Evolutionary conservation across 257 asterid species (phyloP).

Genomic region (Mentha longifolia): DNA sequence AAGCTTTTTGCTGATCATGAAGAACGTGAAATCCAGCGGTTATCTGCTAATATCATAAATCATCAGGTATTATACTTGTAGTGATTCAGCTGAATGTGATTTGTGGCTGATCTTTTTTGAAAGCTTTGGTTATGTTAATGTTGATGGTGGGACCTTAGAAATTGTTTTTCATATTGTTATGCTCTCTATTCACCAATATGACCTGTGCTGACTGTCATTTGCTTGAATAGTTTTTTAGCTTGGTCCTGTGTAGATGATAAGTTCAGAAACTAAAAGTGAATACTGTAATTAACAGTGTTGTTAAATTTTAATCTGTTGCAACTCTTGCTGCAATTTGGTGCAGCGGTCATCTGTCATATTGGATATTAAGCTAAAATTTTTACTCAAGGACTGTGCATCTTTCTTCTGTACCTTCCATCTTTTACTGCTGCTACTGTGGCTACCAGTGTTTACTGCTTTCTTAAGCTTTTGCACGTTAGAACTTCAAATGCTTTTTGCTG

Average conservation of each 20-base stretch:
- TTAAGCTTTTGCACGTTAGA: not conserved
- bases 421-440: conserved; percentile 1
- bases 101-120: not conserved
- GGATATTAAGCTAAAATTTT: not conserved
- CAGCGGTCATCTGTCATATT: conserved; percentile 1
- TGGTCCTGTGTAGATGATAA: conserved; percentile 1
- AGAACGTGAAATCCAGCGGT: conserved; percentile 97
- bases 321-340: conserved; percentile 12
- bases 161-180: not conserved
- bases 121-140: conserved; percentile 10
- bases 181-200: conserved; percentile 2
- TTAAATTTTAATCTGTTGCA: conserved; percentile 23
- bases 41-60: conserved; percentile 92
- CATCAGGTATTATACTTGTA: conserved; percentile 69
- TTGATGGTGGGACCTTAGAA: conserved; percentile 15
- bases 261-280: not conserved
- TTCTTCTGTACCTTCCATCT: not conserved
- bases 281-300: not conserved
- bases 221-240: conserved; percentile 1
- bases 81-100: not conserved
- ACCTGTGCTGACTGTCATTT: not conserved
- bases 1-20: conserved; percentile 99
- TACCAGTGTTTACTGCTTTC: not conserved
- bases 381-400: not conserved
- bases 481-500: not conserved